These are phyloP conservation scores for Aspergillus fumigatiaffinis DNA, from an alignment of 2,329 filamentous ascomycete species.

Conservation along the genomic window DNA sequence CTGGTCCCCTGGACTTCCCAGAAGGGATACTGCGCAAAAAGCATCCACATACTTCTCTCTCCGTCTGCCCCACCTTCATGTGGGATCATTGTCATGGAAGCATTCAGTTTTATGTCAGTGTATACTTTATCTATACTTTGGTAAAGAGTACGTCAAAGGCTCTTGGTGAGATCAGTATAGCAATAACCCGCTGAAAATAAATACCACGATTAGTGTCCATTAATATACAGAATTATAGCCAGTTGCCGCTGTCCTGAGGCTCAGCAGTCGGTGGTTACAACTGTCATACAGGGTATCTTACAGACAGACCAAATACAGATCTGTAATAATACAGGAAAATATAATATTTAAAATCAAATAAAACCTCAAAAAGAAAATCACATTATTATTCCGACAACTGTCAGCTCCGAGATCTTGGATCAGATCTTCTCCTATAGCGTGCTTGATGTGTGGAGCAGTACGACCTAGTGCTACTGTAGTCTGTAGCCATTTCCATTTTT, in stretches of 20 bases:
- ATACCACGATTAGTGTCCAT: no score
- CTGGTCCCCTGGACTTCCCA: conserved; percentile 9
- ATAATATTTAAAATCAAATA: conserved; percentile 3
- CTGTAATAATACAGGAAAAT: neutral
- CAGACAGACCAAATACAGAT: neutral
- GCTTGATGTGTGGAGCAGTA: conserved; percentile 22
- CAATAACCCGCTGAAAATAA: no score
- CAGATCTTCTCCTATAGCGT: conserved; percentile 38
- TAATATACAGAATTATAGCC: neutral
- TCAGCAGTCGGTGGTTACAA: neutral
- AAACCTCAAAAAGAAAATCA: conserved; percentile 3
- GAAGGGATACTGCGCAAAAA: conserved; percentile 14
- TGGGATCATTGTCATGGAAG: neutral
- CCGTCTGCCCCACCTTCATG: neutral
- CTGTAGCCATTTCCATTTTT: conserved; percentile 24
- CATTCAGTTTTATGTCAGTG: no score
- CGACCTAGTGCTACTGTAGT: conserved; percentile 14
- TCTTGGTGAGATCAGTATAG: no score
- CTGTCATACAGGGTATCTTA: neutral
- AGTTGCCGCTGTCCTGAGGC: neutral
- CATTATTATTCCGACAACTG: conserved; percentile 26
- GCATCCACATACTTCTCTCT: neutral
- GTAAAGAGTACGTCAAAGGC: no score
- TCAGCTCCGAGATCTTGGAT: conserved; percentile 40
- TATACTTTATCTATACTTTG: neutral